These are phyloP conservation scores for Pythium sp. DNA, from an alignment of 352 stramenopile species.

Conservation along the genomic window DNA sequence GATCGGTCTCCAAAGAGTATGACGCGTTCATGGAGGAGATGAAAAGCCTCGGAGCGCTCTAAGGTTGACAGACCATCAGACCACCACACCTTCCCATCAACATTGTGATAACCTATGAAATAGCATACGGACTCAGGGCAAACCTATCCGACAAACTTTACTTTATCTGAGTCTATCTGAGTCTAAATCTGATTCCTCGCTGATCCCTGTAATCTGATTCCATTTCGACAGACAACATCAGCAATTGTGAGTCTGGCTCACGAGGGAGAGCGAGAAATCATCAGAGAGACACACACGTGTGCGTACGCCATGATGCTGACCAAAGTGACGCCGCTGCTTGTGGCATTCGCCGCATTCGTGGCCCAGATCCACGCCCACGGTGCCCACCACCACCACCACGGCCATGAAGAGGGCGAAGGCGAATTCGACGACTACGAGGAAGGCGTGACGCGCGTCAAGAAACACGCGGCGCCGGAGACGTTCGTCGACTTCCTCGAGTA, in stretches of 20 bases:
- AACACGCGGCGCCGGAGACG: conserved; percentile 33
- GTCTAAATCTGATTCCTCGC: background rate
- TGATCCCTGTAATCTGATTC: background rate
- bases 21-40: conserved; percentile 78
- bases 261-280: background rate
- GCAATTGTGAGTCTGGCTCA: background rate
- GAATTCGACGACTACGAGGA: conserved; percentile 1
- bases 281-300: background rate
- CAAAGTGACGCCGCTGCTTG: background rate
- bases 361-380: background rate
- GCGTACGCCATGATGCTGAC: background rate
- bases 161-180: background rate
- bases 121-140: background rate
- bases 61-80: background rate
- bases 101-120: background rate
- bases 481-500: conserved; percentile 52
- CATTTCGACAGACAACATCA: background rate
- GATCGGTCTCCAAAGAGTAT: conserved; percentile 52
- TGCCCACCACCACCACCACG: background rate
- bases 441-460: background rate
- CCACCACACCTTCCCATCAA: background rate
- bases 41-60: conserved; percentile 22
- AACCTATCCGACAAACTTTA: background rate
- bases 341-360: background rate
- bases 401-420: background rate